These are phyloP conservation scores for Dryadomyces sulphureus DNA, from an alignment of 2,329 filamentous ascomycete species.

Conservation along the genomic window DNA sequence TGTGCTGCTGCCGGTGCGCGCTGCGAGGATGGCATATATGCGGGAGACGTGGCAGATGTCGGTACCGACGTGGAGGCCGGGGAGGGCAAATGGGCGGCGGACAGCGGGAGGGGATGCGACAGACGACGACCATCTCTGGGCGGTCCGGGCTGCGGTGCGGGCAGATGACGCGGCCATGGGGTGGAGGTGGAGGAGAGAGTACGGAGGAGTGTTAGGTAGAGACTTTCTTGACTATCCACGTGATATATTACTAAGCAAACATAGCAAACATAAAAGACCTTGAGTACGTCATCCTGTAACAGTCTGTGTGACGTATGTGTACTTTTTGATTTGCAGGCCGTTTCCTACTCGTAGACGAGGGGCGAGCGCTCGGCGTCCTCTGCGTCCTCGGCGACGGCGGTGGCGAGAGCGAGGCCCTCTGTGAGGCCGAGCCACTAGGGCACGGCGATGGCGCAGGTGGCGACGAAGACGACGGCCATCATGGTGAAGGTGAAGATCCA, in stretches of 20 bases:
- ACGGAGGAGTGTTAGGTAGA: too few species aligned
- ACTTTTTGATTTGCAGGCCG: neutral
- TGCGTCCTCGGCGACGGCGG: conserved; percentile 22
- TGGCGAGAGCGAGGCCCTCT: conserved; percentile 13
- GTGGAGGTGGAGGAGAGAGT: too few species aligned
- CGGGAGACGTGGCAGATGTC: conserved; percentile 63
- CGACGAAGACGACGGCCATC: conserved; percentile 58
- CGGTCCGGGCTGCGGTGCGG: neutral
- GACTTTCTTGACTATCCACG: too few species aligned
- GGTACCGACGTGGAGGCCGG: conserved; percentile 51
- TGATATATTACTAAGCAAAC: too few species aligned
- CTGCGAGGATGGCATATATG: conserved; percentile 40
- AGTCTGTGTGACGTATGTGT: too few species aligned
- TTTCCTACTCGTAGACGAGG: conserved; percentile 33
- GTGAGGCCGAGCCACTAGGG: conserved; percentile 49
- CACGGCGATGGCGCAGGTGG: conserved; percentile 49
- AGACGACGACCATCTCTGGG: neutral
- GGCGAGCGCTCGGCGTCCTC: conserved; percentile 37
- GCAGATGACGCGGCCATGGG: neutral
- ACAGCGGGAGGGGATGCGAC: conserved; percentile 1
- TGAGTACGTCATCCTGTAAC: too few species aligned
- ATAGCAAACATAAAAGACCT: too few species aligned
- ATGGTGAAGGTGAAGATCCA: conserved; percentile 89
- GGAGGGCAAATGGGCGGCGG: conserved; percentile 39
- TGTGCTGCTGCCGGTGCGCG: neutral